A percentile compares a stretch with the other conserved stretches of the same genome.
phyloP scores from a whole-genome alignment of 2,329 filamentous ascomycete species.

The Rutstroemia sp. region DNA sequence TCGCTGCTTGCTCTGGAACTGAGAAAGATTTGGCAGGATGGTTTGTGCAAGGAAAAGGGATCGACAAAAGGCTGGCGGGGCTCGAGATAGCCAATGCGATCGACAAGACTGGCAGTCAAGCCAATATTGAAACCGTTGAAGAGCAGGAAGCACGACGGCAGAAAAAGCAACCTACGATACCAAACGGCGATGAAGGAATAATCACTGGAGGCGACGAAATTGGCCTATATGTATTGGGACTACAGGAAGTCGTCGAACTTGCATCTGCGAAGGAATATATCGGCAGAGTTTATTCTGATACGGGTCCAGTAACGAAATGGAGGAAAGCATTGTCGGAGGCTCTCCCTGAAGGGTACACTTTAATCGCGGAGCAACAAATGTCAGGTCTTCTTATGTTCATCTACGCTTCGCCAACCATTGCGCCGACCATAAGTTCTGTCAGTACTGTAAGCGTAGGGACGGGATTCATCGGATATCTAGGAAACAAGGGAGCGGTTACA shows the following conservation, averaged over 20 bases:
- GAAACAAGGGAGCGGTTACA: slow-evolving; percentile 88
- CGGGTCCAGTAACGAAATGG: slow-evolving; percentile 67
- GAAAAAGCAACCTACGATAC: slow-evolving; percentile 35
- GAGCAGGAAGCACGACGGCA: slow-evolving; percentile 39
- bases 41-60: slow-evolving; percentile 74
- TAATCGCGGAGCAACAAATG: slow-evolving; percentile 76
- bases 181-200: slow-evolving; percentile 33
- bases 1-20: slow-evolving; percentile 74
- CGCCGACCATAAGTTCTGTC: slow-evolving; percentile 68
- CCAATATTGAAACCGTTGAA: slow-evolving; percentile 36
- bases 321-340: slow-evolving; percentile 66
- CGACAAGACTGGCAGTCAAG: slow-evolving; percentile 24
- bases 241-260: slow-evolving; percentile 90
- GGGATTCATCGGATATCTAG: slow-evolving; percentile 84
- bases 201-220: slow-evolving; percentile 60
- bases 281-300: slow-evolving; percentile 63
- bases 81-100: slow-evolving; percentile 39
- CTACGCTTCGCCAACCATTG: slow-evolving; percentile 74
- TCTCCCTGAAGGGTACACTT: slow-evolving; percentile 68
- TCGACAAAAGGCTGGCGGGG: slow-evolving; percentile 55
- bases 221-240: slow-evolving; percentile 79
- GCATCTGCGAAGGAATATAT: slow-evolving; percentile 73
- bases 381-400: slow-evolving; percentile 78
- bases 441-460: slow-evolving; percentile 82
- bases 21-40: slow-evolving; percentile 83